Evolutionary conservation across 2,329 filamentous ascomycete species (phyloP), one percentile per base, ranked within the genome.

Genomic region (Rhinocladiella similis): DNA sequence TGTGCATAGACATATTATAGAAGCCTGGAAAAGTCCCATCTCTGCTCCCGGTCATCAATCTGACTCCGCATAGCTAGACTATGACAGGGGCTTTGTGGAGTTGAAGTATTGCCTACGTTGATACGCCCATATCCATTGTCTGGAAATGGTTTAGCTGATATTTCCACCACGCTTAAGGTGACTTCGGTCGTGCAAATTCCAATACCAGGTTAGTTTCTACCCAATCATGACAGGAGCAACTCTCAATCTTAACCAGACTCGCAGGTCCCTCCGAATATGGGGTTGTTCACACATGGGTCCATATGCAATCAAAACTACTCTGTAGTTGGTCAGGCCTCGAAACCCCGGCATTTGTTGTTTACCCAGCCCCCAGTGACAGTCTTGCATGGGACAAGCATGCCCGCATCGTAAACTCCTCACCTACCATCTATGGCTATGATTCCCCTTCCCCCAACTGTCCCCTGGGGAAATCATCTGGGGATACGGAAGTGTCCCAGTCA

Each of bases 61-160:
- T 46, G 43, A 7, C 25, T 29, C 43, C 22, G 20, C 43, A n/a
- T 25, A 7, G 20, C 43, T 16, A 33, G 29, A 16, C 43, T 22
- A 20, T 46, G 10, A 10, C 20, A 29, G 14, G 42, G 22, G 16
- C 22, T 39, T 50, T 35, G 47, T 50, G 33, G 33, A 50, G 36
- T 13, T 27, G 20, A 19, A 13, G 33, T 38, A 19, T 10, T 2
- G 45, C 20, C 29, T 3, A 14, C 12, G 10, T 12, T 49, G 45
- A 58, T 58, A 57, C 55, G 47, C 19, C 33, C 33, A 49, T 51
- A 58, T 58, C 56, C 56, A 58, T 58, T 58, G 27, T 42, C 56
- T 54, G 13, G 47, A 54, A 54, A 36, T 6, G 51, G 56, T 47
- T 47, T 58, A 51, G 56, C 38, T 33, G 13, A 14, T 36, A 3